Conservation (phyloP, 2,329 filamentous ascomycete genomes). For the Monosporascus sp. region DNA sequence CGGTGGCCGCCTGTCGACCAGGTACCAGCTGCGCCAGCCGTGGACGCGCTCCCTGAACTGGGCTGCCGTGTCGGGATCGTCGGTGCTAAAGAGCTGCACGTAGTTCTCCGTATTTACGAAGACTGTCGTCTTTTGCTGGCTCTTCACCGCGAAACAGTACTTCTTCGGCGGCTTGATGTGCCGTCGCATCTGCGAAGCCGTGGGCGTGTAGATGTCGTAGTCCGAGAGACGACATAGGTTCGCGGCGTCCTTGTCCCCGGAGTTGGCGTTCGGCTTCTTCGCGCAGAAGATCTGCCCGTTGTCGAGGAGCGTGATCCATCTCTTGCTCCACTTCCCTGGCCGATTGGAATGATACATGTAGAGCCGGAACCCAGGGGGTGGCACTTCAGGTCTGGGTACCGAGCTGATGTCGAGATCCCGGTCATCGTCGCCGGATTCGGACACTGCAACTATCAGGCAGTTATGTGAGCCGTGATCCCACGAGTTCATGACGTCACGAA, state of each 20-base stretch:
- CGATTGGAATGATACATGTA: conserved; percentile 76
- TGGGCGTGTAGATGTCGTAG: conserved; percentile 85
- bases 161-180: conserved; percentile 79
- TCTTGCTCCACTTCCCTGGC: conserved; percentile 83
- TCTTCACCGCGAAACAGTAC: conserved; percentile 83
- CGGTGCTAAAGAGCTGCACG: conserved; percentile 85
- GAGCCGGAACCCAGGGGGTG: conserved; percentile 62
- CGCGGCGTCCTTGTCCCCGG: conserved; percentile 58
- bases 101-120: conserved; percentile 81
- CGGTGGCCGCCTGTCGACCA: conserved; percentile 59
- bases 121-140: conserved; percentile 80
- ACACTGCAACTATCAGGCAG: conserved; percentile 60
- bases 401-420: conserved; percentile 59
- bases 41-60: conserved; percentile 69
- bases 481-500: conserved; percentile 85
- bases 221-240: conserved; percentile 83
- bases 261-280: conserved; percentile 61
- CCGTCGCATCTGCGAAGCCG: conserved; percentile 60
- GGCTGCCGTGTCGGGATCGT: conserved; percentile 62
- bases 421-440: conserved; percentile 49
- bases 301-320: conserved; percentile 66
- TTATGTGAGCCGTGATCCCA: conserved; percentile 84
- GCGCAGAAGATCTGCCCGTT: conserved; percentile 69
- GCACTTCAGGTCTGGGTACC: conserved; percentile 52
- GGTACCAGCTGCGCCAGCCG: conserved; percentile 85